Percentiles rank a stretch among this genome's conserved stretches.
Conservation (phyloP, 163 green algal genomes). For the Smithsoniella earleae region DNA sequence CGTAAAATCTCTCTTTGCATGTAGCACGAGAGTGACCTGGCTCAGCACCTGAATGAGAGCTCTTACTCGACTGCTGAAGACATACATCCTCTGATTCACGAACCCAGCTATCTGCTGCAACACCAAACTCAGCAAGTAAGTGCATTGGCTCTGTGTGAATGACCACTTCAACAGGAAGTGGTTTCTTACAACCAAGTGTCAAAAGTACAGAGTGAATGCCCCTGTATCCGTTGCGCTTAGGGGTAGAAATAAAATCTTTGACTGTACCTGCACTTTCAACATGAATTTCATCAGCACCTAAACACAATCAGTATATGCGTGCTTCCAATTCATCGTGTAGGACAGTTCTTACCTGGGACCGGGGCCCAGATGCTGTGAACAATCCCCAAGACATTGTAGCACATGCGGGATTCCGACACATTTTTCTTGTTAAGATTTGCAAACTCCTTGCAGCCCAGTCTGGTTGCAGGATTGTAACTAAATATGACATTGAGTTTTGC, state of each 20-base stretch:
- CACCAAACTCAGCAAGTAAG: constrained; percentile 56
- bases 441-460: not conserved
- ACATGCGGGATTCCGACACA: constrained; percentile 40
- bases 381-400: constrained; percentile 79
- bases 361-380: constrained; percentile 73
- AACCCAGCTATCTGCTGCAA: constrained; percentile 42
- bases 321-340: too few species aligned
- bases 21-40: not conserved
- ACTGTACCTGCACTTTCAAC: too few species aligned
- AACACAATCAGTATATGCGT: too few species aligned
- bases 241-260: constrained; percentile 78
- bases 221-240: constrained; percentile 73
- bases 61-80: not conserved
- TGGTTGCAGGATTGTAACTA: not conserved
- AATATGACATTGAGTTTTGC: constrained; percentile 17
- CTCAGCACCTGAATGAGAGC: too few species aligned
- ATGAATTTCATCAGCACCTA: too few species aligned
- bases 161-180: constrained; percentile 67
- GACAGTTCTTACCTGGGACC: too few species aligned
- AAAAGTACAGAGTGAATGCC: constrained; percentile 59
- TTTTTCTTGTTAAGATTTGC: too few species aligned
- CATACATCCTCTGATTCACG: constrained; percentile 18
- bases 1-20: not conserved
- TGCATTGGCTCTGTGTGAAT: constrained; percentile 70
- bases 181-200: constrained; percentile 34